Evolutionary conservation across 1,284 basidiomycete genomes (phyloP).

Genomic region (Mycena sp.): DNA sequence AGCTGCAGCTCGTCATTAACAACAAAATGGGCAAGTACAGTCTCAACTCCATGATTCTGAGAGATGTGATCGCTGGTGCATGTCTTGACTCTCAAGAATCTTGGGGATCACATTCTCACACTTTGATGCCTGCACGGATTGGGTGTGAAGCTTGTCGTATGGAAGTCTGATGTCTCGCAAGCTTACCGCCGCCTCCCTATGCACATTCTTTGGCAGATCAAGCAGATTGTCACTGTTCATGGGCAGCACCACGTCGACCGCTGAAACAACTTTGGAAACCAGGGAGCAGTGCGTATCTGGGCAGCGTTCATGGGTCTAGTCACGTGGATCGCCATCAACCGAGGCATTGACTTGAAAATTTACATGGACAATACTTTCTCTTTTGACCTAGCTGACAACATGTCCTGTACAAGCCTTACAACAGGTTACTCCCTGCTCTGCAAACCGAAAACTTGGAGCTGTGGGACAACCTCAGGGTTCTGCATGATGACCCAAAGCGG

Average conservation of each 20-base stretch:
- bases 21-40: constrained; percentile 46
- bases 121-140: constrained; percentile 7
- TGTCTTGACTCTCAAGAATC: constrained; percentile 39
- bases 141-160: constrained; percentile 33
- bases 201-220: constrained; percentile 55
- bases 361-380: constrained; percentile 50
- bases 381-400: constrained; percentile 29
- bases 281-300: constrained; percentile 39
- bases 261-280: constrained; percentile 44
- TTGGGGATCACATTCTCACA: constrained; percentile 33
- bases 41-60: too few relatives aligned
- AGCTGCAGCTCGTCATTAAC: constrained; percentile 49
- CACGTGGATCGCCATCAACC: constrained; percentile 43
- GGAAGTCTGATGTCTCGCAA: constrained; percentile 50
- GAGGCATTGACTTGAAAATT: background rate
- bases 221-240: constrained; percentile 47
- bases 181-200: constrained; percentile 50
- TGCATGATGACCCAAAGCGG: constrained; percentile 51
- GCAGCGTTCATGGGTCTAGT: constrained; percentile 44
- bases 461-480: constrained; percentile 52
- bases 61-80: constrained; percentile 30
- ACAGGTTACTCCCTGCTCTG: constrained; percentile 36
- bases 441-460: constrained; percentile 46
- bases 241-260: constrained; percentile 40
- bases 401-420: constrained; percentile 44